Evolutionary conservation across 2,329 filamentous ascomycete species (phyloP).

Genomic region (Beauveria sp.): DNA sequence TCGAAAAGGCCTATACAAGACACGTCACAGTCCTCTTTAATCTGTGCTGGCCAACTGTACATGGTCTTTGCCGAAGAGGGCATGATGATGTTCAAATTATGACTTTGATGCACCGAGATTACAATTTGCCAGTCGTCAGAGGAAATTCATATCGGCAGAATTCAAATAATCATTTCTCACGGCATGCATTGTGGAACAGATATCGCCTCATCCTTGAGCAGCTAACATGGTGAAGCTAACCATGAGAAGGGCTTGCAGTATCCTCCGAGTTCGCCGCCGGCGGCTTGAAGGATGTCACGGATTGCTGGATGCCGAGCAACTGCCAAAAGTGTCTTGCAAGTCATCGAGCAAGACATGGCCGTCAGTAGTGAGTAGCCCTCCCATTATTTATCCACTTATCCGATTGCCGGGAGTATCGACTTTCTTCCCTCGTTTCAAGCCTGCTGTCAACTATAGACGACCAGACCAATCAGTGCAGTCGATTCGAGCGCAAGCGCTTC

Average conservation of each 20-base stretch:
- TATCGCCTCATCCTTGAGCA: constrained; percentile 22
- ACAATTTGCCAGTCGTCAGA: constrained; percentile 21
- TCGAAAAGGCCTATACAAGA: constrained; percentile 21
- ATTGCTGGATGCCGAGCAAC: constrained; percentile 80
- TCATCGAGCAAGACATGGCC: constrained; percentile 80
- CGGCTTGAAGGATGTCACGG: constrained; percentile 54
- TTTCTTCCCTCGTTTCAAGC: constrained; percentile 78
- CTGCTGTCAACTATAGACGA: constrained; percentile 73
- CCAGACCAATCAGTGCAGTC: constrained; percentile 88
- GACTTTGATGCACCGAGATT: constrained; percentile 21
- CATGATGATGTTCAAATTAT: constrained; percentile 23
- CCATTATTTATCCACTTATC: not conserved
- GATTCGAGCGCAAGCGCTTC: constrained; percentile 75
- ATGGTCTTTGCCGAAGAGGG: constrained; percentile 22
- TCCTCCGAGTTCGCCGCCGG: constrained; percentile 12
- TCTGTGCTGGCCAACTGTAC: constrained; percentile 21
- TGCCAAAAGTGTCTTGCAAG: constrained; percentile 76
- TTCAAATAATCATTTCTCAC: constrained; percentile 19
- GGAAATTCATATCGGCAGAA: constrained; percentile 21
- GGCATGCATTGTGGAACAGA: constrained; percentile 22
- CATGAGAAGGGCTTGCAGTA: constrained; percentile 16
- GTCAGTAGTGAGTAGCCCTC: constrained; percentile 33
- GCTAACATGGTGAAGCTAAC: constrained; percentile 16
- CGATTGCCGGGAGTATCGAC: constrained; percentile 46
- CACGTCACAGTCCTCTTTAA: constrained; percentile 20